Percentiles rank a stretch among this genome's conserved stretches.
These are phyloP conservation scores for Acarospora socialis DNA, from an alignment of 2,329 filamentous ascomycete genomes.

Conservation along the genomic window DNA sequence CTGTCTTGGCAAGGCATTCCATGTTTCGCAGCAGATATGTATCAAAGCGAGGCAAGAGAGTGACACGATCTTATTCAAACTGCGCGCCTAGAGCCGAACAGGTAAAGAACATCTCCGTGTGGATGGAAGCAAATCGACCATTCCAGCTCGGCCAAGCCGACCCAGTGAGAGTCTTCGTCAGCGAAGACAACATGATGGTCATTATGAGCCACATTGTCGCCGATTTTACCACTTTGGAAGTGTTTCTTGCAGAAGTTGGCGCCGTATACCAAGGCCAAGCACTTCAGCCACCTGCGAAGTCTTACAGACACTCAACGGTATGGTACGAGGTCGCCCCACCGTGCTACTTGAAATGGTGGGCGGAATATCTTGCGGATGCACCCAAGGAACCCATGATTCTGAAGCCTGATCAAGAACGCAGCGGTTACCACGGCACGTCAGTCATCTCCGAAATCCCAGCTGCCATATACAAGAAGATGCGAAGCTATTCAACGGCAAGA, in stretches of 20 bases:
- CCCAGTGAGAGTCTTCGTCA: slow-evolving; percentile 19
- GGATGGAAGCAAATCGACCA: slow-evolving; percentile 10
- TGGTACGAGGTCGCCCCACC: slow-evolving; percentile 5
- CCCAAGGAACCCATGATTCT: background rate
- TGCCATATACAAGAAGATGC: background rate
- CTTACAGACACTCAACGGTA: slow-evolving; percentile 7
- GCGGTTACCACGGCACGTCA: background rate
- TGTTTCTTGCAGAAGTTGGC: slow-evolving; percentile 18
- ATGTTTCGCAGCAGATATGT: background rate
- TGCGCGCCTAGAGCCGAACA: background rate
- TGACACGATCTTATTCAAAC: background rate
- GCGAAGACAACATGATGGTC: slow-evolving; percentile 15
- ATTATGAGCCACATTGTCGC: slow-evolving; percentile 22
- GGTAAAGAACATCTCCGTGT: background rate
- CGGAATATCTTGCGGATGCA: slow-evolving; percentile 4
- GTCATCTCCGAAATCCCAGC: background rate
- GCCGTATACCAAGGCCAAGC: slow-evolving; percentile 12
- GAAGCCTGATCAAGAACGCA: background rate
- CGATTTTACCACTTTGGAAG: slow-evolving; percentile 20
- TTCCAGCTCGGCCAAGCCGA: slow-evolving; percentile 16
- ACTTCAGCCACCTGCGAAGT: slow-evolving; percentile 1
- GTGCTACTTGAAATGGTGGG: slow-evolving; percentile 8
- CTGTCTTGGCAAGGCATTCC: slow-evolving; percentile 3
- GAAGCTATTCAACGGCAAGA: background rate
- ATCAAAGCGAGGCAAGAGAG: background rate